Conservation (phyloP, 345 rosid genomes). For the Melaleuca alternifolia region DNA sequence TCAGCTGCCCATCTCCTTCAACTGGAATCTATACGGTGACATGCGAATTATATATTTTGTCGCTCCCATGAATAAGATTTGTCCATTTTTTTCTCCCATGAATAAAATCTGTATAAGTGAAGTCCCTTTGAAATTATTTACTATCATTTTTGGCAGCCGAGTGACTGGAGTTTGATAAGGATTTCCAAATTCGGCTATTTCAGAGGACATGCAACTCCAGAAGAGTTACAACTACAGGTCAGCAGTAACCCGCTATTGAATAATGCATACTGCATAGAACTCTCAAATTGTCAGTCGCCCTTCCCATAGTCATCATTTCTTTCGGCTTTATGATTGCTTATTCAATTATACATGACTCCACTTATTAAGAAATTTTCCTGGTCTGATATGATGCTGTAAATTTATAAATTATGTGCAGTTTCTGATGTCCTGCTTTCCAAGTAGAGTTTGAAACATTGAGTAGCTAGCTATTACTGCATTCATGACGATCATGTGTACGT, state of each 20-base stretch:
- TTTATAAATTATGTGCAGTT: neutral
- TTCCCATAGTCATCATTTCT: neutral
- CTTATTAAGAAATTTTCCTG: neutral
- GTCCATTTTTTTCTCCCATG: too few species aligned
- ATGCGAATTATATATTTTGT: neutral
- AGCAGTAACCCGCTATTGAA: neutral
- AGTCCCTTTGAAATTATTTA: neutral
- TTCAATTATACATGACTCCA: neutral
- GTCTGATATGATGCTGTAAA: neutral
- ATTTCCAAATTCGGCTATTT: constrained; percentile 34
- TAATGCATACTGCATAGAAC: neutral
- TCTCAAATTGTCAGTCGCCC: neutral
- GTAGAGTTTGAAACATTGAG: neutral
- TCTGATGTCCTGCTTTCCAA: neutral
- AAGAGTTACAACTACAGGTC: constrained; percentile 38
- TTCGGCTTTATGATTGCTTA: neutral
- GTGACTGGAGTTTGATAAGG: constrained; percentile 44
- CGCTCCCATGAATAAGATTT: neutral
- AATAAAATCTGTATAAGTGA: neutral
- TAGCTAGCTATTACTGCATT: neutral
- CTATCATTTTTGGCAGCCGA: constrained; percentile 12
- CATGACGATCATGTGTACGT: neutral
- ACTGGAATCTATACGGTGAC: neutral
- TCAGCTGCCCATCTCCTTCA: neutral
- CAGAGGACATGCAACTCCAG: constrained; percentile 35